Percentiles rank a stretch among this genome's conserved stretches.
phyloP scores from a whole-genome alignment of 495 filamentous ascomycete species.

The Amniculicola lignicola region DNA sequence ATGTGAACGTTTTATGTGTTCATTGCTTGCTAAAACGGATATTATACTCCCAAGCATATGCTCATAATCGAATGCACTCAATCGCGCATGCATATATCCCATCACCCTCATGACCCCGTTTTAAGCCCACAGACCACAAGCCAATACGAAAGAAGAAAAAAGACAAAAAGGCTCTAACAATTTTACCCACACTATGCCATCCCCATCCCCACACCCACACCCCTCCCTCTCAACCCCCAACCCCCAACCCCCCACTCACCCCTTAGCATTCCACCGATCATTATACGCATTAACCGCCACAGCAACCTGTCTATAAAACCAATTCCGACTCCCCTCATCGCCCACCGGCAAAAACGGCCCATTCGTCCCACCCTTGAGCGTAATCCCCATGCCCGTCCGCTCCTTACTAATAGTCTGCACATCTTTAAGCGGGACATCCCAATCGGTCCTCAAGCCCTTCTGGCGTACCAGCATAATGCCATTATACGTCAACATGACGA shows the following conservation, averaged over 20 bases:
- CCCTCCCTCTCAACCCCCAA: not conserved
- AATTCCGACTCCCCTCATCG: slow-evolving; percentile 83
- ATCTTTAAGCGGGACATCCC: slow-evolving; percentile 93
- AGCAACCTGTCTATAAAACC: slow-evolving; percentile 73
- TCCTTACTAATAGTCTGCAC: slow-evolving; percentile 97
- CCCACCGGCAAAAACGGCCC: slow-evolving; percentile 92
- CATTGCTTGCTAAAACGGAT: no score
- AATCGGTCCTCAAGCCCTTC: slow-evolving; percentile 79
- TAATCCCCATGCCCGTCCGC: slow-evolving; percentile 85
- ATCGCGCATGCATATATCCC: no score
- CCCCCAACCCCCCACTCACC: slow-evolving; percentile 18
- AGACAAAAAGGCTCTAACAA: no score
- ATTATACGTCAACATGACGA: slow-evolving; percentile 91
- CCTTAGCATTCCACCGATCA: slow-evolving; percentile 64
- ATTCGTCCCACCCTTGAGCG: slow-evolving; percentile 83
- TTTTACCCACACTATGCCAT: no score
- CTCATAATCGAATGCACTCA: no score
- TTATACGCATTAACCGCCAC: slow-evolving; percentile 69
- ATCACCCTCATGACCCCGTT: no score
- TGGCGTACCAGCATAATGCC: slow-evolving; percentile 87
- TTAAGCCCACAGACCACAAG: no score
- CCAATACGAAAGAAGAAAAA: no score
- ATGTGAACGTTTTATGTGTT: no score
- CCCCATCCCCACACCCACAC: no score
- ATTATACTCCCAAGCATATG: no score